Base-by-base conservation (phyloP, 164 flowering plant genomes). In the Magnolia sinica region DNA sequence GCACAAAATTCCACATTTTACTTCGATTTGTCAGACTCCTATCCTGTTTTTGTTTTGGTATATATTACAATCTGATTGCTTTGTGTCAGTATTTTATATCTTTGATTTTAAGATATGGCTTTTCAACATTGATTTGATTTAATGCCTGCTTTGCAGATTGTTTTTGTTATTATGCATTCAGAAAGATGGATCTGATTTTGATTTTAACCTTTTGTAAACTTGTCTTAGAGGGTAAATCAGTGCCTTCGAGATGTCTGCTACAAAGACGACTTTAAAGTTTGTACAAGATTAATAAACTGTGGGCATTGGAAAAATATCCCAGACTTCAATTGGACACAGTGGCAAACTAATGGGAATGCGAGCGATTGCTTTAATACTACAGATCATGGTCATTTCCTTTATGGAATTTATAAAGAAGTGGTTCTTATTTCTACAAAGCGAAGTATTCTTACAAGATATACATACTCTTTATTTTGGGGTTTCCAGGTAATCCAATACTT, bases 391-490 rank as follows among this genome's bases (percentile, higher is more conserved):
- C 63, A 61, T n/a, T 94, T 91, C 72, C 0, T 14, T 6, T 94
- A 87, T 82, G 98, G 98, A 74, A 92, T 94, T 68, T 94, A 94
- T 61, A 0, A 1, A 5, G 73, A 85, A 78, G 90, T 90, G 74
- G 95, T 92, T 74, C 81, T 79, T 55, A 86, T 94, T 68, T 87
- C 94, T 61, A 84, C 88, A n/a, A 23, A 83, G 31, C 22, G 13
- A 4, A 87, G 82, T 73, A 49, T 84, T 0, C 4, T 79, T 51
- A 87, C 81, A 27, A 89, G 92, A 89, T 94, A 94, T 71, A 67
- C 83, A 9, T 94, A 91, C 79, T 89, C 97, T 61, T 78, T 92
- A 45, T 92, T 92, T 75, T 94, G 98, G 98, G 98, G 98, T 29
- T 94, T 94, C 79, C 98, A 92, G 98, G 97, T 93, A 89, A 11